These are phyloP conservation scores for Udeniomyces megalosporus DNA, from an alignment of 768 basidiomycete species.

Conservation along the genomic window DNA sequence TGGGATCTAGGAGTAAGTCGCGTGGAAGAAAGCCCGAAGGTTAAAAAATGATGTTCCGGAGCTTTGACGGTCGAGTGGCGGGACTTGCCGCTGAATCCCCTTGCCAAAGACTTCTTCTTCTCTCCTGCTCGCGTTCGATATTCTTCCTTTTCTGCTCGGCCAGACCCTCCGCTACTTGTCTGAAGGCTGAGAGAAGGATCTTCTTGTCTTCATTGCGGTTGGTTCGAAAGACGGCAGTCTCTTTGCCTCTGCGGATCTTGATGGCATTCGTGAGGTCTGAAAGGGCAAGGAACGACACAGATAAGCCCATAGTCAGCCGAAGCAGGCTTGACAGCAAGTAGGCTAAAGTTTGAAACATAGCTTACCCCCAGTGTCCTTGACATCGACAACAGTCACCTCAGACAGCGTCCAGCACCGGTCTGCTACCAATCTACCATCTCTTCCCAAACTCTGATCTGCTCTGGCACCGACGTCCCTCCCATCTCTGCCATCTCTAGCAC, in stretches of 20 bases:
- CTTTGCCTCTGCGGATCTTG: slow-evolving; percentile 84
- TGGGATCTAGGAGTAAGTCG: too few species aligned
- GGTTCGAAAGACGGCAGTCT: slow-evolving; percentile 84
- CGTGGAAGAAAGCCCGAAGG: too few species aligned
- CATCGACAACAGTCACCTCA: slow-evolving; percentile 88
- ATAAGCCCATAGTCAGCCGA: too few species aligned
- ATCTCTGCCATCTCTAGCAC: not conserved
- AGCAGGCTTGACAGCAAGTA: too few species aligned
- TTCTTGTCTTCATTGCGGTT: slow-evolving; percentile 73
- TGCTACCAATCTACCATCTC: slow-evolving; percentile 56
- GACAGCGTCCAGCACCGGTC: slow-evolving; percentile 84
- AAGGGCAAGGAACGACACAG: slow-evolving; percentile 22
- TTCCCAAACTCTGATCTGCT: slow-evolving; percentile 35
- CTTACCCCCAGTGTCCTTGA: slow-evolving; percentile 83
- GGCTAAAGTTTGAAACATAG: too few species aligned
- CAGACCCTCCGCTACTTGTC: slow-evolving; percentile 83
- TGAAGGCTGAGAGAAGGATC: slow-evolving; percentile 62
- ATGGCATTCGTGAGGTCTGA: slow-evolving; percentile 76
- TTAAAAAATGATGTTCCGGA: not conserved
- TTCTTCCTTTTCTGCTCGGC: slow-evolving; percentile 77
- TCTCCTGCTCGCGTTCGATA: slow-evolving; percentile 80
- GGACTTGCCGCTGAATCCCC: slow-evolving; percentile 21
- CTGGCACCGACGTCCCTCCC: slow-evolving; percentile 14
- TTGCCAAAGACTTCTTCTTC: slow-evolving; percentile 46
- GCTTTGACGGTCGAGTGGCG: too few species aligned